A percentile compares a stretch with the other conserved stretches of the same genome.
Conservation (phyloP, 2,329 filamentous ascomycete genomes). For the Hansfordia pulvinata region DNA sequence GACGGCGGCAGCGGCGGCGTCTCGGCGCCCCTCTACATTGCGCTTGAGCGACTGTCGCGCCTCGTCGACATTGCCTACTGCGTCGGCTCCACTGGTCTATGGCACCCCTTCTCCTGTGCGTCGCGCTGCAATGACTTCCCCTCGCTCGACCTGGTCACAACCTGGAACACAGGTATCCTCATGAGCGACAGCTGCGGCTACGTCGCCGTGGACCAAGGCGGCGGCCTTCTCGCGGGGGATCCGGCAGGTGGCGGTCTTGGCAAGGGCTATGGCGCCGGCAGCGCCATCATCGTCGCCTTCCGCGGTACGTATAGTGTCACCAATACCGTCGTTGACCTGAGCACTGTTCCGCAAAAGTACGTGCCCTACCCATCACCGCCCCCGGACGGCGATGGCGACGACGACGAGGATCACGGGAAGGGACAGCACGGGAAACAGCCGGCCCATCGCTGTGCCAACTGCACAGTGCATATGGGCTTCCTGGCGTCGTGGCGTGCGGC, state of each 20-base stretch:
- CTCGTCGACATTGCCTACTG: slow-evolving; percentile 94
- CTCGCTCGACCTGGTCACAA: slow-evolving; percentile 61
- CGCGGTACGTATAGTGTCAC: slow-evolving; percentile 88
- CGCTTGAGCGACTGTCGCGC: slow-evolving; percentile 77
- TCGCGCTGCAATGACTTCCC: slow-evolving; percentile 80
- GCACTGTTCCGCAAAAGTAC: slow-evolving; percentile 80
- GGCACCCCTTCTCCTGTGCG: slow-evolving; percentile 70
- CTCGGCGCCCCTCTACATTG: slow-evolving; percentile 54
- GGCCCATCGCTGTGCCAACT: slow-evolving; percentile 60
- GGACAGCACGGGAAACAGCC: slow-evolving; percentile 18
- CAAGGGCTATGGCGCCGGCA: slow-evolving; percentile 32
- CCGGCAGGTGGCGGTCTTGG: slow-evolving; percentile 9
- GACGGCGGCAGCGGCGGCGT: too few relatives aligned
- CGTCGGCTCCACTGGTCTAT: slow-evolving; percentile 71
- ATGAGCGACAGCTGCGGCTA: slow-evolving; percentile 90
- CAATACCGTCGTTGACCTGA: slow-evolving; percentile 83
- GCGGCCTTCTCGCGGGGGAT: too few relatives aligned
- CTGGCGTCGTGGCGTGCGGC: slow-evolving; percentile 72
- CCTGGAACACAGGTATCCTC: slow-evolving; percentile 82
- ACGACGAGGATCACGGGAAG: too few relatives aligned
- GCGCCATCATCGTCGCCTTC: slow-evolving; percentile 76
- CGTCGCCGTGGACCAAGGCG: slow-evolving; percentile 67
- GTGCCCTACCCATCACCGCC: slow-evolving; percentile 68
- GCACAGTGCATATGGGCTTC: slow-evolving; percentile 88
- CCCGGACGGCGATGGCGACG: slow-evolving; percentile 24